phyloP scores from a whole-genome alignment of 805 yeast genomes.

The Zygotorulaspora sp. region DNA sequence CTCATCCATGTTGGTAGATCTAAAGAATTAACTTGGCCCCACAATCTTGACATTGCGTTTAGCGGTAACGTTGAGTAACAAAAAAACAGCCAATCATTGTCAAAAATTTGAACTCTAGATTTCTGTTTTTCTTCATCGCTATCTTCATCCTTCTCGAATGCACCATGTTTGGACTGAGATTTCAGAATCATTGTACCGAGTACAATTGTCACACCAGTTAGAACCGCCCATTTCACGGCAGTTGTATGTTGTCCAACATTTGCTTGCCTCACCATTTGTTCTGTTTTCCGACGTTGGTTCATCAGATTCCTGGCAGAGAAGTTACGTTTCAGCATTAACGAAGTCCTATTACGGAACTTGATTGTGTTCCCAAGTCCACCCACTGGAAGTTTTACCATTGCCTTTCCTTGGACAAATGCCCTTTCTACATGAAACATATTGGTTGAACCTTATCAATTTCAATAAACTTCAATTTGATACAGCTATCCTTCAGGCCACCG shows the following conservation, averaged over 20 bases:
- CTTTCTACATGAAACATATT: constrained; percentile 20
- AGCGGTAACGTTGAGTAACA: constrained; percentile 87
- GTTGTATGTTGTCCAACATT: constrained; percentile 8
- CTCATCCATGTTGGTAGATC: constrained; percentile 86
- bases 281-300: constrained; percentile 10
- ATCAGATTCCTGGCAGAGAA: constrained; percentile 16
- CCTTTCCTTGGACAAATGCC: constrained; percentile 20
- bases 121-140: constrained; percentile 45
- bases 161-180: constrained; percentile 31
- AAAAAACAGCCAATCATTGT: constrained; percentile 76
- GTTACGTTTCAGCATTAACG: constrained; percentile 22
- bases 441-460: too few relatives aligned
- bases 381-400: constrained; percentile 18
- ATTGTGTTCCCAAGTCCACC: constrained; percentile 18
- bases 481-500: too few relatives aligned
- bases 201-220: constrained; percentile 31
- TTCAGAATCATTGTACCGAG: constrained; percentile 25
- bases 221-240: constrained; percentile 27
- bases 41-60: constrained; percentile 82
- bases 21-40: constrained; percentile 89
- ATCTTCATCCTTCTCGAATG: constrained; percentile 16
- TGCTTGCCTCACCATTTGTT: constrained; percentile 10
- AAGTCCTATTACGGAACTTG: constrained; percentile 28
- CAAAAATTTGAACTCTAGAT: constrained; percentile 37
- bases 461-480: too few relatives aligned